Base-by-base conservation (phyloP, 768 basidiomycete genomes). In the Rhizopogon salebrosus region DNA sequence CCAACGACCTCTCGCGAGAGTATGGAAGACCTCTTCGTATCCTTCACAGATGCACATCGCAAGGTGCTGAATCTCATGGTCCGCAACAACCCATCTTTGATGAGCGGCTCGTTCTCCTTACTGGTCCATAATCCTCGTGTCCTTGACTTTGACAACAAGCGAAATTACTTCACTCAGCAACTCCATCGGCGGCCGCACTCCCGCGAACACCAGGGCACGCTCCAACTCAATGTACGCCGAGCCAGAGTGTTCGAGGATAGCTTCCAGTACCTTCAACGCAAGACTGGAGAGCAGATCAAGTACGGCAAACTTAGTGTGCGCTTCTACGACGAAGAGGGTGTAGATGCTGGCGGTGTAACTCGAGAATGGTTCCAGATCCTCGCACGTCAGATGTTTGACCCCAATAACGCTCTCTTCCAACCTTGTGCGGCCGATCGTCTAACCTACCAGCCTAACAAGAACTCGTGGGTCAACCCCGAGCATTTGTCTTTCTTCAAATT, bases 331-430 rank as follows among this genome's bases (percentile, higher is more conserved):
- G 97, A 99, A 64, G 97, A 98, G 64, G 97, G 97, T 48, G 92
- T 99, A 20, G 97, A 99, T 65, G 97, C 97, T 0, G 97, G 97
- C 20, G 97, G 97, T 59, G 92, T 99, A 34, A 97, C 97, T 7
- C 81, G 95, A 54, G 95, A 98, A 72, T 98, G 95, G 94, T 98
- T 95, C 85, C 91, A 94, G 62, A 95, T 97, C 48, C 83, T 99
- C 16, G 95, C 97, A 1, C 82, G 94, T 48, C 94, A 97, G 68
- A 99, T 99, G 89, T 99, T 99, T 72, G 93, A 99, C 67, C 95
- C 97, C 23, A 92, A 95, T 72, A 97, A 97, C 61, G 95, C 94
- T 4, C 79, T 98, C 24, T 99, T 99, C 83, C 93, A 98, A 65
- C 95, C 97, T 16, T 97, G 93, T 65, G 94, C 93, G 0, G 95